Evolutionary conservation across 768 basidiomycete genomes (phyloP).

Genomic region (Cystofilobasidium capitatum): DNA sequence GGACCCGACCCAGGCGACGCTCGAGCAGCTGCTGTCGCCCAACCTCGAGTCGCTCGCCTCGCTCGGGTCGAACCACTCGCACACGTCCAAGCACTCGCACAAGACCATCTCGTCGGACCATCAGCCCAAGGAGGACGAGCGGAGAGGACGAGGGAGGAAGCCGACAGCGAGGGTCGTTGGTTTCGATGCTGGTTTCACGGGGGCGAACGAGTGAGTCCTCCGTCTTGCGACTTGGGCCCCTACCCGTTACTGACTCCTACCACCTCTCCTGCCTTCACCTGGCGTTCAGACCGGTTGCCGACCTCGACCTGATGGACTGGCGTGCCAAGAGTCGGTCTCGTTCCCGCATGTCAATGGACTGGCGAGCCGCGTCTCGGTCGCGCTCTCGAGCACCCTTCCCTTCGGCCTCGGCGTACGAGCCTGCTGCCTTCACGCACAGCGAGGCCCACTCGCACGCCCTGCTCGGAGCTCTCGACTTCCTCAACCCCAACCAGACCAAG

Average conservation of each 20-base stretch:
- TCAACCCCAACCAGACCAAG: slow-evolving; percentile 20
- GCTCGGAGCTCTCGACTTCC: slow-evolving; percentile 31
- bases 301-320: slow-evolving; percentile 69
- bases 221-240: slow-evolving; percentile 15
- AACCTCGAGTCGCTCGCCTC: background rate
- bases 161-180: slow-evolving; percentile 38
- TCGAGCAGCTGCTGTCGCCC: slow-evolving; percentile 12
- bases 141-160: slow-evolving; percentile 34
- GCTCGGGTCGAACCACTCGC: slow-evolving; percentile 3
- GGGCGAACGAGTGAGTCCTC: slow-evolving; percentile 45
- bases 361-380: slow-evolving; percentile 48
- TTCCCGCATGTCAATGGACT: slow-evolving; percentile 57
- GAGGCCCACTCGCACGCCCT: slow-evolving; percentile 41
- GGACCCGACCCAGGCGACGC: background rate
- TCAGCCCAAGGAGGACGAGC: slow-evolving; percentile 29
- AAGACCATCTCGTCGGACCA: slow-evolving; percentile 1
- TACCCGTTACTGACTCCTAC: background rate
- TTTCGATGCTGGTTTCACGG: slow-evolving; percentile 32
- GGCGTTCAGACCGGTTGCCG: background rate
- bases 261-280: background rate
- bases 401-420: slow-evolving; percentile 42
- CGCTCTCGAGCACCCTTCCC: slow-evolving; percentile 53
- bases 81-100: background rate
- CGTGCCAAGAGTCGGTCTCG: slow-evolving; percentile 48
- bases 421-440: slow-evolving; percentile 44